Conservation (phyloP, 495 filamentous ascomycete species). For the Thermothielavioides terrestris region DNA sequence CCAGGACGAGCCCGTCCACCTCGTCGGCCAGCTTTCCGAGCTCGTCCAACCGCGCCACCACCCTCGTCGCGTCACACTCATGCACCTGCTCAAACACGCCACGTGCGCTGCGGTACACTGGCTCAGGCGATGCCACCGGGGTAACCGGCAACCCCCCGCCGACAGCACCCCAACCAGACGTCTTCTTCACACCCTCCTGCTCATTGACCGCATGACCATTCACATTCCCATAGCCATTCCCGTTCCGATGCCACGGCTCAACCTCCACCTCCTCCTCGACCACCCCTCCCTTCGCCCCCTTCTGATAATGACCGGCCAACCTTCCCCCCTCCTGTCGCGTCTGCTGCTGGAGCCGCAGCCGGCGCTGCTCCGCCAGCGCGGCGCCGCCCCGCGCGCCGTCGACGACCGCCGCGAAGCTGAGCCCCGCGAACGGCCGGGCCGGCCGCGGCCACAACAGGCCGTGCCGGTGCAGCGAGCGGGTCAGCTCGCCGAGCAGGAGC, state of each 20-base stretch:
- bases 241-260: background rate
- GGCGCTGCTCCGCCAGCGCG: slow-evolving; percentile 1
- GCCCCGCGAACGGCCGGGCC: slow-evolving; percentile 11
- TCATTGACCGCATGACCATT: too few species aligned
- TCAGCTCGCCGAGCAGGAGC: slow-evolving; percentile 22
- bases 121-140: slow-evolving; percentile 22
- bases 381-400: slow-evolving; percentile 4
- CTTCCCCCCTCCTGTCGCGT: background rate
- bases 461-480: slow-evolving; percentile 18
- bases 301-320: too few species aligned
- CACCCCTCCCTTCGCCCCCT: background rate
- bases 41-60: slow-evolving; percentile 9
- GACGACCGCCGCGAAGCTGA: slow-evolving; percentile 15
- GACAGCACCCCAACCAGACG: background rate
- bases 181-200: background rate
- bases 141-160: slow-evolving; percentile 7
- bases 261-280: background rate
- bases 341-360: too few species aligned
- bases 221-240: background rate
- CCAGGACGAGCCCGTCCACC: slow-evolving; percentile 20
- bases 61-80: slow-evolving; percentile 12
- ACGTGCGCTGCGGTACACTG: background rate
- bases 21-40: slow-evolving; percentile 12
- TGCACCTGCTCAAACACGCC: slow-evolving; percentile 9
- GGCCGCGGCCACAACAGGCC: slow-evolving; percentile 18